Evolutionary conservation across 129 eudicot genomes (phyloP).

Genomic region (Arctium minus): DNA sequence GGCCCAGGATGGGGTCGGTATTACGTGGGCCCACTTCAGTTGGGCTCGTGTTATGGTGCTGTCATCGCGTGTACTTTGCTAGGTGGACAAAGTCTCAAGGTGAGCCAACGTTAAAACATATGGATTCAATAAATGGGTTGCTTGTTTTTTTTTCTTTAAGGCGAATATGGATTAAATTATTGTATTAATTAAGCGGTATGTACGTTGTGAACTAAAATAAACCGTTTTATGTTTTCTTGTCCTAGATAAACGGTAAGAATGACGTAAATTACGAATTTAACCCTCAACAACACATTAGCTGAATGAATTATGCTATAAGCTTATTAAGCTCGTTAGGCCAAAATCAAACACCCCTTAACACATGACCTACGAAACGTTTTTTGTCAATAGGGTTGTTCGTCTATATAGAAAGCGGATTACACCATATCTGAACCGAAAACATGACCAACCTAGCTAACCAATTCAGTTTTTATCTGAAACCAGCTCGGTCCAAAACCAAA

Average conservation of each 20-base stretch:
- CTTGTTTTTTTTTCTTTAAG: too few relatives aligned
- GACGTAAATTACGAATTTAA: neutral
- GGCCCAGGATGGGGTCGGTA: conserved; percentile 85
- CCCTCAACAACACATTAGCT: neutral
- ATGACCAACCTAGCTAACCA: neutral
- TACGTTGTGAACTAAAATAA: too few relatives aligned
- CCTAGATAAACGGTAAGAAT: too few relatives aligned
- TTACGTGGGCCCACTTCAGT: conserved; percentile 76
- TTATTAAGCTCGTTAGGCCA: too few relatives aligned
- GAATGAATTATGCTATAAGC: too few relatives aligned
- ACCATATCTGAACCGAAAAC: neutral
- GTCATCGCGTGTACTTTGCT: conserved; percentile 70
- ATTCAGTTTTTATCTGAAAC: neutral
- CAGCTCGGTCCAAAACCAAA: too few relatives aligned
- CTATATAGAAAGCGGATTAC: too few relatives aligned
- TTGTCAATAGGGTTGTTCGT: too few relatives aligned
- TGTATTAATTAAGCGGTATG: too few relatives aligned
- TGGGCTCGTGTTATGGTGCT: conserved; percentile 63
- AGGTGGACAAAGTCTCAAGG: conserved; percentile 88
- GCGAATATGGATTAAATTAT: too few relatives aligned
- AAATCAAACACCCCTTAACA: neutral
- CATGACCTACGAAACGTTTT: too few relatives aligned
- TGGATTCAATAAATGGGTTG: neutral
- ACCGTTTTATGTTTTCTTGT: too few relatives aligned
- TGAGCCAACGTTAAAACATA: neutral